phyloP scores from a whole-genome alignment of 2,329 filamentous ascomycete species.

The Fusarium floridanum region DNA sequence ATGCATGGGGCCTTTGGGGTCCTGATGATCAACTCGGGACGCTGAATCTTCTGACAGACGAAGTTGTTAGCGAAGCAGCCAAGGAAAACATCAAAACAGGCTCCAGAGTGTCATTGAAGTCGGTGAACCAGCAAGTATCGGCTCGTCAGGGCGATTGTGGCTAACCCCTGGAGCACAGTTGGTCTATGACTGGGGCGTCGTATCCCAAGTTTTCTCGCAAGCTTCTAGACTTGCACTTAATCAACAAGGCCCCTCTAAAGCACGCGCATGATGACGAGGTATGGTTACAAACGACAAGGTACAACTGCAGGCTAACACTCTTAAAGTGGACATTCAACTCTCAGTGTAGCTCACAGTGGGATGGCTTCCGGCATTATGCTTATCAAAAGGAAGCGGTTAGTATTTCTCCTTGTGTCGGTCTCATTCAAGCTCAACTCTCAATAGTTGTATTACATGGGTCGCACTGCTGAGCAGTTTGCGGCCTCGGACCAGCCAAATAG shows the following conservation, averaged over 20 bases:
- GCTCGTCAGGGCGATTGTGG: not conserved
- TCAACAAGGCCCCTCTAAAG: slow-evolving; percentile 44
- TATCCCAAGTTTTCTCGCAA: slow-evolving; percentile 41
- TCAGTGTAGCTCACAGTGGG: slow-evolving; percentile 44
- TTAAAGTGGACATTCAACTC: slow-evolving; percentile 34
- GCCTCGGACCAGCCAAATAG: slow-evolving; percentile 33
- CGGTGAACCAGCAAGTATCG: not conserved
- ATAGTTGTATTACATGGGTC: slow-evolving; percentile 45
- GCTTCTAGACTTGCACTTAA: slow-evolving; percentile 19
- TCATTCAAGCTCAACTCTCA: not conserved
- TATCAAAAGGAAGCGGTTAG: slow-evolving; percentile 39
- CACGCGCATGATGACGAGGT: slow-evolving; percentile 45
- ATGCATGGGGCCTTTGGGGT: slow-evolving; percentile 22
- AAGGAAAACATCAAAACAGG: slow-evolving; percentile 18
- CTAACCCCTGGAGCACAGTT: not conserved
- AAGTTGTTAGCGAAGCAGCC: slow-evolving; percentile 10
- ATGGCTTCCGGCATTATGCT: slow-evolving; percentile 42
- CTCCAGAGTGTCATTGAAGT: slow-evolving; percentile 16
- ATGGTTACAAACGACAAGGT: not conserved
- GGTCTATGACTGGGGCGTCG: slow-evolving; percentile 35
- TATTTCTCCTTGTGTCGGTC: not conserved
- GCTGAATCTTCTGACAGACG: slow-evolving; percentile 8
- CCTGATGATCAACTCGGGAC: slow-evolving; percentile 18
- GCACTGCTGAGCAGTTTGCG: slow-evolving; percentile 36
- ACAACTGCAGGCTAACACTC: not conserved